phyloP scores from a whole-genome alignment of 2,329 filamentous ascomycete genomes.

The Fonsecaea pugnacius region DNA sequence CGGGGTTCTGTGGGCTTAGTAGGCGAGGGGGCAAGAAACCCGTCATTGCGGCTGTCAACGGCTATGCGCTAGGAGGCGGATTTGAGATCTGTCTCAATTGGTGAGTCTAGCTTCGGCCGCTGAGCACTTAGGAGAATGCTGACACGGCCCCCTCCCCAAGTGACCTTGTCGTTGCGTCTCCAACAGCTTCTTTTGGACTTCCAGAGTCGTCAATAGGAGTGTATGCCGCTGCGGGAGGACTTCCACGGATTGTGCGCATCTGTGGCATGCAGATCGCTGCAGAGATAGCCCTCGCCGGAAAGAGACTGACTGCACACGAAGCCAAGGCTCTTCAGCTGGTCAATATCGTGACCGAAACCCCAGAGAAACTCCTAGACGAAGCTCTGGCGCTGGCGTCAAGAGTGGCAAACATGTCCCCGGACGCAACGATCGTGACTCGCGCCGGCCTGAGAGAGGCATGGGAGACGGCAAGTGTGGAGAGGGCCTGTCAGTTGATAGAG shows the following conservation, averaged over 20 bases:
- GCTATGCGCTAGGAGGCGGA: constrained; percentile 73
- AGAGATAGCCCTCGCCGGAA: constrained; percentile 72
- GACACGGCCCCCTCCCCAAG: background rate
- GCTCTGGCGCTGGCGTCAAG: constrained; percentile 55
- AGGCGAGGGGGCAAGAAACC: constrained; percentile 65
- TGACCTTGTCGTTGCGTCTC: constrained; percentile 68
- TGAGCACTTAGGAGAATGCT: too few relatives aligned
- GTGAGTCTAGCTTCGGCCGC: background rate
- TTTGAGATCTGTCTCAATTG: constrained; percentile 64
- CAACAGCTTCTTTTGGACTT: constrained; percentile 64
- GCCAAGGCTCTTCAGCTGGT: constrained; percentile 69
- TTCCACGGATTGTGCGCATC: constrained; percentile 68
- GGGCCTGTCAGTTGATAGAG: constrained; percentile 56
- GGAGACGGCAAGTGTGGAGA: constrained; percentile 69
- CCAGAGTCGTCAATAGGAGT: constrained; percentile 74
- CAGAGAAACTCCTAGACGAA: constrained; percentile 34
- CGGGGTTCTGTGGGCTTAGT: too few relatives aligned
- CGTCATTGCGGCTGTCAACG: constrained; percentile 75
- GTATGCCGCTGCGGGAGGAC: constrained; percentile 69
- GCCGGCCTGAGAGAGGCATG: constrained; percentile 73
- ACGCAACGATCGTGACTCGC: constrained; percentile 71
- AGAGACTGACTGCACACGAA: constrained; percentile 61
- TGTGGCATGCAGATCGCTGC: constrained; percentile 70
- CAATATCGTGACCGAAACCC: constrained; percentile 42
- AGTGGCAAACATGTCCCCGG: constrained; percentile 71